These are phyloP conservation scores for Wallacemonas collosoma DNA, from an alignment of 208 protist species.

Conservation along the genomic window DNA sequence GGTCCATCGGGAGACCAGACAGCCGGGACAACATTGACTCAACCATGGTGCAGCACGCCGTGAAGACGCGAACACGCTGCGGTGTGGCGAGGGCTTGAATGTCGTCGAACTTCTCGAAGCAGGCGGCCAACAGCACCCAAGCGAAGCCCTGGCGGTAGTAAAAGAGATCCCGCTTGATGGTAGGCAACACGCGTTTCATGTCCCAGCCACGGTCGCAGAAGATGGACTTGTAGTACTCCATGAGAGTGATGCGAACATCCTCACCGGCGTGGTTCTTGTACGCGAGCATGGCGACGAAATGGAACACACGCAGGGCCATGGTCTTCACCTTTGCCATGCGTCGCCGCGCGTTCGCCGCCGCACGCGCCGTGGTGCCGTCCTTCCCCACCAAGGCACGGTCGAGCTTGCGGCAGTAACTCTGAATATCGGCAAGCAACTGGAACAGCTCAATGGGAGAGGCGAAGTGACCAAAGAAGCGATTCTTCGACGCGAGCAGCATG, in stretches of 20 bases:
- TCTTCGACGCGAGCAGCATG: slow-evolving; percentile 75
- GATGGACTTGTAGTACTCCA: slow-evolving; percentile 90
- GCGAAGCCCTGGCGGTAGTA: slow-evolving; percentile 89
- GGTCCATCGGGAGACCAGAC: slow-evolving; percentile 57
- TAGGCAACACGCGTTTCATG: slow-evolving; percentile 64
- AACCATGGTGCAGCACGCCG: slow-evolving; percentile 66
- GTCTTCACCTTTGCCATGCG: slow-evolving; percentile 70
- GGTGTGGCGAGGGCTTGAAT: slow-evolving; percentile 54
- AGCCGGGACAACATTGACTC: slow-evolving; percentile 81
- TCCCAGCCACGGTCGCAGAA: slow-evolving; percentile 91
- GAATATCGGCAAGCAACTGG: slow-evolving; percentile 85
- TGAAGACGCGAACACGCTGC: slow-evolving; percentile 80
- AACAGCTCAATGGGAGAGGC: slow-evolving; percentile 67
- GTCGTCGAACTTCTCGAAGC: slow-evolving; percentile 78
- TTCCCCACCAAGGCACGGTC: slow-evolving; percentile 51
- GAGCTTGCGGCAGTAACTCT: slow-evolving; percentile 85
- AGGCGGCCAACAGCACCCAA: slow-evolving; percentile 75
- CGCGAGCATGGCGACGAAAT: slow-evolving; percentile 82
- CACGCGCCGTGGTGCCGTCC: slow-evolving; percentile 44
- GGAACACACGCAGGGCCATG: slow-evolving; percentile 72
- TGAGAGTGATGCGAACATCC: slow-evolving; percentile 76
- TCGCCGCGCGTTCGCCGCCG: slow-evolving; percentile 47
- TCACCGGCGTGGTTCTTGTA: slow-evolving; percentile 89
- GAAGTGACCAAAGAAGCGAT: slow-evolving; percentile 87
- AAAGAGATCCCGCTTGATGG: slow-evolving; percentile 83